phyloP scores from a whole-genome alignment of 306 rosid genomes.

The Urtica urens region DNA sequence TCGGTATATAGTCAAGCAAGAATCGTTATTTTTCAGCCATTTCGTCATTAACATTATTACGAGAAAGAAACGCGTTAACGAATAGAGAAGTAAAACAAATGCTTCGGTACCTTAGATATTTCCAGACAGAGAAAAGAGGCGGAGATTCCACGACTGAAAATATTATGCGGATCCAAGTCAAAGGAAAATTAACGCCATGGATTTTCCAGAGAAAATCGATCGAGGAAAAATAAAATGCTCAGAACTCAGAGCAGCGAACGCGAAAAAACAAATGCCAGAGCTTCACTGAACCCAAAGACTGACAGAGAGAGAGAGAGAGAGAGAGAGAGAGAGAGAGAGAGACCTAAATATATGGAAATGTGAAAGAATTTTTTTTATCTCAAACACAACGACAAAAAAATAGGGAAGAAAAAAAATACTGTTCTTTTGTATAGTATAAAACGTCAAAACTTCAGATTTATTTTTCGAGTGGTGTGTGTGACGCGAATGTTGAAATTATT shows the following conservation, averaged over 20 bases:
- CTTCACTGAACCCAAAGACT: conserved; percentile 51
- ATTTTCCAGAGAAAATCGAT: conserved; percentile 13
- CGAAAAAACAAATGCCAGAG: conserved; percentile 42
- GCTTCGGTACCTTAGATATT: conserved; percentile 37
- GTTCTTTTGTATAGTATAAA: conserved; percentile 17
- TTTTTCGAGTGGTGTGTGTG: too few relatives aligned
- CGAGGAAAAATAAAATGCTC: conserved; percentile 21
- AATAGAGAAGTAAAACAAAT: conserved; percentile 11
- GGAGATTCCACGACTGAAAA: conserved; percentile 15
- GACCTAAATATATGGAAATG: conserved; percentile 21
- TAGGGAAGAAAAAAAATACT: neutral
- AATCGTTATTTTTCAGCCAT: conserved; percentile 17
- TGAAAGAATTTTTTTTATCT: neutral
- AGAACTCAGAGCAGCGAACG: conserved; percentile 26
- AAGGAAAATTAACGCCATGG: conserved; percentile 11
- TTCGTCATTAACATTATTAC: conserved; percentile 6
- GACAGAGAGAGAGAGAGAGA: conserved; percentile 42
- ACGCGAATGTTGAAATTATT: conserved; percentile 1
- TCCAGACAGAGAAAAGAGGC: conserved; percentile 7
- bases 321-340: conserved; percentile 11
- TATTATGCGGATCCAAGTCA: conserved; percentile 38
- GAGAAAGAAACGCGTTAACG: conserved; percentile 9
- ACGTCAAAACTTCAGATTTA: conserved; percentile 20
- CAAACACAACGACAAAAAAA: neutral
- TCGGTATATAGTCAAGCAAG: neutral